Conservation (phyloP, 2,329 filamentous ascomycete species). For the Stagonosporopsis rhizophila region DNA sequence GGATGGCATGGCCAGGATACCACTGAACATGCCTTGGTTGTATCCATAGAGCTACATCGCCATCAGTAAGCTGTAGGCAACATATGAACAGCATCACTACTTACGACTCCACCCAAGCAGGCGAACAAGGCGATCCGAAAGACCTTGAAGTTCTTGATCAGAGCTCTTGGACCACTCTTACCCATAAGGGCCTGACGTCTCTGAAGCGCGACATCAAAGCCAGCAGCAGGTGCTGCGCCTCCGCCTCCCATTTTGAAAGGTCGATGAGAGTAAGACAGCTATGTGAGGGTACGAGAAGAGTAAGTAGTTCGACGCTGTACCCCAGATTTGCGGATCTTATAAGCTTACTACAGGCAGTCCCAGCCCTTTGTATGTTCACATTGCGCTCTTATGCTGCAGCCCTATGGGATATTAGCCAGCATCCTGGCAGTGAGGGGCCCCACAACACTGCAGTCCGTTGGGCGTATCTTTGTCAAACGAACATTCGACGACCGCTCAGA, state of each 20-base stretch:
- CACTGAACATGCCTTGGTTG: constrained; percentile 79
- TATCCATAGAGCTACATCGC: constrained; percentile 65
- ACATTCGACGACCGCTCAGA: neutral
- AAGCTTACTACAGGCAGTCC: constrained; percentile 11
- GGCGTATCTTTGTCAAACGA: constrained; percentile 8
- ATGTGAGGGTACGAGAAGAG: neutral
- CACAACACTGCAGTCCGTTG: constrained; percentile 9
- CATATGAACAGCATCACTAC: neutral
- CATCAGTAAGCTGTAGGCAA: neutral
- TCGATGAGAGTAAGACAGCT: neutral
- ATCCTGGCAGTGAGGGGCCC: constrained; percentile 20
- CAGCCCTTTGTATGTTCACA: constrained; percentile 17
- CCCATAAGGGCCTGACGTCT: constrained; percentile 35
- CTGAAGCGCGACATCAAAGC: constrained; percentile 34
- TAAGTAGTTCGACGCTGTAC: neutral
- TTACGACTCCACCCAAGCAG: constrained; percentile 56
- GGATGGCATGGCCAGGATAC: constrained; percentile 63
- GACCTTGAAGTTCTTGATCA: constrained; percentile 62
- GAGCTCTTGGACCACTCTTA: constrained; percentile 54
- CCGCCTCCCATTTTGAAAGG: constrained; percentile 33
- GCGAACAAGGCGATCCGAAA: constrained; percentile 63
- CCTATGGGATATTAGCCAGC: constrained; percentile 26
- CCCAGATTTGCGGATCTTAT: constrained; percentile 9
- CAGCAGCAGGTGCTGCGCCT: constrained; percentile 24
- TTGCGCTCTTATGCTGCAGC: constrained; percentile 7